Evolutionary conservation across 148 eudicot species (phyloP).

Genomic region (Rhododendron williamsianum): DNA sequence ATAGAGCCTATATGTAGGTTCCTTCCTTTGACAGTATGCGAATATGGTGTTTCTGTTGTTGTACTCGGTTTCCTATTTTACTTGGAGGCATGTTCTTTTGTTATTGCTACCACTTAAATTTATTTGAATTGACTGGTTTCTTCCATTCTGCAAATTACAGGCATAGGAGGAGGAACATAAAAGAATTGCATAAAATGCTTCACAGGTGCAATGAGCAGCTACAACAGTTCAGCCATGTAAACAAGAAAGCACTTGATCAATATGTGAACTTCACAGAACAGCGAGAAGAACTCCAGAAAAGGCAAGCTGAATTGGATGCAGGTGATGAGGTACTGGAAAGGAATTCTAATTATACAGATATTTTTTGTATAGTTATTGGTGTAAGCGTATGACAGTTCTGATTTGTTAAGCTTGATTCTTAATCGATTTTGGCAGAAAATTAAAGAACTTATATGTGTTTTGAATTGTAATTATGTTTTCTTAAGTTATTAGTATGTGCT

Average conservation of each 20-base stretch:
- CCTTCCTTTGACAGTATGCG: neutral
- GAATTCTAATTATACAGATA: neutral
- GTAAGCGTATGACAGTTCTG: neutral
- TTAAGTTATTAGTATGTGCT: neutral
- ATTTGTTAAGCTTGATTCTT: constrained; percentile 10
- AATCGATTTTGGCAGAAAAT: constrained; percentile 64
- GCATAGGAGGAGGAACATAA: constrained; percentile 62
- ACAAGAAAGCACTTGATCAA: constrained; percentile 98
- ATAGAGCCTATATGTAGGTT: neutral
- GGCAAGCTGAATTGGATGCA: constrained; percentile 94
- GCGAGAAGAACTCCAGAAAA: constrained; percentile 89
- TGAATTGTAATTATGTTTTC: constrained; percentile 31
- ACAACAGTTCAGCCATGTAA: constrained; percentile 94
- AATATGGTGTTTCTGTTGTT: neutral
- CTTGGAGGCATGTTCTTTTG: neutral
- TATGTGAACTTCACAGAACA: constrained; percentile 97
- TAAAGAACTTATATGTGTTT: constrained; percentile 69
- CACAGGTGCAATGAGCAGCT: constrained; percentile 93
- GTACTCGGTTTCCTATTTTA: neutral
- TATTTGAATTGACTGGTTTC: neutral
- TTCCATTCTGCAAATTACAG: constrained; percentile 26
- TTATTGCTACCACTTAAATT: neutral
- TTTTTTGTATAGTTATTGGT: neutral
- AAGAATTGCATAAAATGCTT: constrained; percentile 86
- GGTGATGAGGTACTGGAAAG: constrained; percentile 81